phyloP scores from a whole-genome alignment of 805 yeast species.

The Wickerhamia fluorescens region DNA sequence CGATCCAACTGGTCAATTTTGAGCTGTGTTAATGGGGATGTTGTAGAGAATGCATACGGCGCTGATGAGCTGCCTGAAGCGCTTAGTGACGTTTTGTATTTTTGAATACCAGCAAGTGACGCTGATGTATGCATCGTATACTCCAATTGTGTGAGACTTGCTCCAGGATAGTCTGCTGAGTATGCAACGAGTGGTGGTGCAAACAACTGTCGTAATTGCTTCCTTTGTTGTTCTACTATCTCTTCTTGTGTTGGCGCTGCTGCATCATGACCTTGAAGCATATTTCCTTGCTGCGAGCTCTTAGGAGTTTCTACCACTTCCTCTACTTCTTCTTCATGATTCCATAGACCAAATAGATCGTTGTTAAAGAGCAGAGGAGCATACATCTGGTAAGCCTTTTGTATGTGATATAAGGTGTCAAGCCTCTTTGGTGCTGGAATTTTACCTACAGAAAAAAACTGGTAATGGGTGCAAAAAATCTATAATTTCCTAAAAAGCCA shows the following conservation, averaged over 20 bases:
- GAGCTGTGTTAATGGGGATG: constrained; percentile 14
- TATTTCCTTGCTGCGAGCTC: too few species aligned
- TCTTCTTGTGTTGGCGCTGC: constrained; percentile 6
- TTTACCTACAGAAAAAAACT: neutral
- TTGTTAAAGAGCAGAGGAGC: constrained; percentile 40
- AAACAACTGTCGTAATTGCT: constrained; percentile 15
- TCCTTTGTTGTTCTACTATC: constrained; percentile 13
- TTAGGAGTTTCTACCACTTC: too few species aligned
- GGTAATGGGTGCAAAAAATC: too few species aligned
- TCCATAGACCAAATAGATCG: constrained; percentile 42
- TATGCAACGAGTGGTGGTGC: constrained; percentile 54
- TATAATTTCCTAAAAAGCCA: too few species aligned
- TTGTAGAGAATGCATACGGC: constrained; percentile 1
- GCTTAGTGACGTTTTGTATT: constrained; percentile 3
- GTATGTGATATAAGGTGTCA: too few species aligned
- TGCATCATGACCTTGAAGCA: too few species aligned
- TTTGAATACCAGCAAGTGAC: constrained; percentile 5
- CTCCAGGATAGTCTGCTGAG: constrained; percentile 36
- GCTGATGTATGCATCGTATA: constrained; percentile 14
- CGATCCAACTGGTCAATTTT: constrained; percentile 16
- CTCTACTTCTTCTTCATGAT: constrained; percentile 3
- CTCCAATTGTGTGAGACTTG: constrained; percentile 10
- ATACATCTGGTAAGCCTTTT: constrained; percentile 27
- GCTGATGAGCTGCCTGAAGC: constrained; percentile 1
- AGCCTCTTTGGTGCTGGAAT: too few species aligned